Percentiles rank a stretch among this genome's conserved stretches.
phyloP scores from a whole-genome alignment of 2,329 filamentous ascomycete species.

The Apiospora rasikravindrae region DNA sequence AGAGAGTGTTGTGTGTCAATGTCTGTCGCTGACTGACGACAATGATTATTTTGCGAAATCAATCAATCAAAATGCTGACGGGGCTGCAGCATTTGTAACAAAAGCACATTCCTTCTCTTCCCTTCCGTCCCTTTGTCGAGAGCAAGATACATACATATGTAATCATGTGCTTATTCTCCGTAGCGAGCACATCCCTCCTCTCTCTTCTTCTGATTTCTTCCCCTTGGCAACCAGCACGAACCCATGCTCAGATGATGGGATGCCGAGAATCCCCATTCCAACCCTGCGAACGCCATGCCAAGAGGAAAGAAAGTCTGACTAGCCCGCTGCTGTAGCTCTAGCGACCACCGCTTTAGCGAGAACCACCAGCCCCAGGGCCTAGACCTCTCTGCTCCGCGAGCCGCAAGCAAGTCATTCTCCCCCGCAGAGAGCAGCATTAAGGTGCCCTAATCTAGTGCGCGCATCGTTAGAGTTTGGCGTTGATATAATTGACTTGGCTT shows the following conservation, averaged over 20 bases:
- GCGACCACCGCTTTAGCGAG: neutral
- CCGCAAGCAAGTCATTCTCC: neutral
- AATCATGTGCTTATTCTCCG: neutral
- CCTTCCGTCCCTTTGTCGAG: neutral
- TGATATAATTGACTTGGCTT: neutral
- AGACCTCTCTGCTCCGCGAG: neutral
- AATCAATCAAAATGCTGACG: neutral
- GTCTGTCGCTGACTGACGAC: neutral
- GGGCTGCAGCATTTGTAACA: neutral
- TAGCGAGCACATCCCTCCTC: neutral
- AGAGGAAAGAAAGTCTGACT: neutral
- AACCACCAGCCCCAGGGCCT: neutral
- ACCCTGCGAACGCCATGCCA: conserved; percentile 14
- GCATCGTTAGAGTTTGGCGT: neutral
- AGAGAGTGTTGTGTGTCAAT: neutral
- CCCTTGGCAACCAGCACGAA: neutral
- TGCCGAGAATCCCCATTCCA: neutral
- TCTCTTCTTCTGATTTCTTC: no score
- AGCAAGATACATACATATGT: neutral
- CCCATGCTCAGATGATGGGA: conserved; percentile 9
- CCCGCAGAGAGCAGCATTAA: neutral
- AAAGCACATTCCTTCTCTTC: neutral
- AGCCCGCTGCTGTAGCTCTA: neutral
- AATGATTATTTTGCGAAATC: neutral
- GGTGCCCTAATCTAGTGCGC: neutral